Conservation (phyloP, 306 rosid genomes). For the Corylus avellana region DNA sequence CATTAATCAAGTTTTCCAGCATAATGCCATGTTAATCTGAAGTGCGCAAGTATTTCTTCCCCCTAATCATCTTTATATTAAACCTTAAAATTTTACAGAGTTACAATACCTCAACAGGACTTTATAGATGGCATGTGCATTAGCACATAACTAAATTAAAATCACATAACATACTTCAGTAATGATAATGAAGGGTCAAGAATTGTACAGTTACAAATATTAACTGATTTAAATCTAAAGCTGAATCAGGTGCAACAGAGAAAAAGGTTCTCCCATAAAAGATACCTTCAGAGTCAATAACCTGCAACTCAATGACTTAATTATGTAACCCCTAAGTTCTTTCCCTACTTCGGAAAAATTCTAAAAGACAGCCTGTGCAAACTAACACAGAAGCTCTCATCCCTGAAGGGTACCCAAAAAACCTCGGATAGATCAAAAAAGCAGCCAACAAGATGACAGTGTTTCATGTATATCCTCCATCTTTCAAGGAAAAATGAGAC, state of each 20-base stretch:
- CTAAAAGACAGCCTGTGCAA: not conserved
- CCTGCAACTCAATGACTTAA: not conserved
- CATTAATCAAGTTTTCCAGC: not conserved
- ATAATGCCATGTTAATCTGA: not conserved
- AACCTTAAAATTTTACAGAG: not conserved
- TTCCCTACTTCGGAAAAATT: not conserved
- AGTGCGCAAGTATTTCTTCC: not conserved
- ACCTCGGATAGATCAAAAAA: slow-evolving; percentile 12
- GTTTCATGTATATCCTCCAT: not conserved
- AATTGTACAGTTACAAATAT: slow-evolving; percentile 7
- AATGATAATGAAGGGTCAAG: not conserved
- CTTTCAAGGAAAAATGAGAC: slow-evolving; percentile 1
- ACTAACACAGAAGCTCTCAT: not conserved
- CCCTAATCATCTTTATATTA: not conserved
- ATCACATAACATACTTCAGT: slow-evolving; percentile 22
- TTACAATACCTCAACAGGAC: not conserved
- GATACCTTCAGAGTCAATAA: not conserved
- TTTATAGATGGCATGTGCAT: not conserved
- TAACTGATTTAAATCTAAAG: not conserved
- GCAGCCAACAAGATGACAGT: slow-evolving; percentile 15
- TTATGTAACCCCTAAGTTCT: not conserved
- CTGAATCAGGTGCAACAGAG: not conserved
- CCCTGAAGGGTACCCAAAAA: slow-evolving; percentile 12
- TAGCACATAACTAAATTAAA: slow-evolving; percentile 5
- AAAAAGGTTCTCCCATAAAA: not conserved